Conservation (phyloP, 768 basidiomycete species). For the Pleurotus platypus region DNA sequence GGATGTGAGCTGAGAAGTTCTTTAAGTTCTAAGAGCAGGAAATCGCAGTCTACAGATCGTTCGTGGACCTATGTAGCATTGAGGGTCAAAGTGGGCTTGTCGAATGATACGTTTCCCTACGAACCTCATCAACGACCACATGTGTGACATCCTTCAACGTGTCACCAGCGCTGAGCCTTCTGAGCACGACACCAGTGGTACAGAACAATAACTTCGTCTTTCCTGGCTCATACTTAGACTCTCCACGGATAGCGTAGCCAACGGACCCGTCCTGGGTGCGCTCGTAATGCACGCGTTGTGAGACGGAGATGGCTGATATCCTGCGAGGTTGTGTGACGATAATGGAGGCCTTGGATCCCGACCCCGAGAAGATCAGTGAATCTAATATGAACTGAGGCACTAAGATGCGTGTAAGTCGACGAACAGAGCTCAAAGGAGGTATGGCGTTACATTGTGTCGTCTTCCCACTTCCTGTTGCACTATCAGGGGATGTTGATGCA, state of each 20-base stretch:
- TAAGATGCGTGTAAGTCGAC: constrained; percentile 18
- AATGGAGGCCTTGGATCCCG: constrained; percentile 68
- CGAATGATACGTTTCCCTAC: constrained; percentile 4
- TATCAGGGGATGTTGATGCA: neutral
- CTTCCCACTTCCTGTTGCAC: constrained; percentile 72
- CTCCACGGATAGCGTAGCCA: constrained; percentile 89
- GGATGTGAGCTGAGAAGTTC: constrained; percentile 65
- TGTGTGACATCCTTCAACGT: constrained; percentile 70
- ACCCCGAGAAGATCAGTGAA: constrained; percentile 58
- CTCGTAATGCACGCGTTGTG: constrained; percentile 83
- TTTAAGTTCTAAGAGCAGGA: constrained; percentile 80
- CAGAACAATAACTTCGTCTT: constrained; percentile 83
- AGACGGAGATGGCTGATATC: constrained; percentile 85
- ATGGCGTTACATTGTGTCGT: constrained; percentile 70
- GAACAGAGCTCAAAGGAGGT: neutral
- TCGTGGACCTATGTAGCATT: constrained; percentile 72
- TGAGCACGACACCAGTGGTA: constrained; percentile 90
- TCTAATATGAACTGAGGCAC: constrained; percentile 92
- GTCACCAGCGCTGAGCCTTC: constrained; percentile 74
- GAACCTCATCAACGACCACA: constrained; percentile 87
- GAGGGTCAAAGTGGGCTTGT: neutral
- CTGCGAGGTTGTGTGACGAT: constrained; percentile 88
- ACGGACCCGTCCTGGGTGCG: constrained; percentile 72
- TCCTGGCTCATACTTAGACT: constrained; percentile 55
- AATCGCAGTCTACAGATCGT: constrained; percentile 87